phyloP scores from a whole-genome alignment of 73 alveolate species.

The Tetrahymena borealis region DNA sequence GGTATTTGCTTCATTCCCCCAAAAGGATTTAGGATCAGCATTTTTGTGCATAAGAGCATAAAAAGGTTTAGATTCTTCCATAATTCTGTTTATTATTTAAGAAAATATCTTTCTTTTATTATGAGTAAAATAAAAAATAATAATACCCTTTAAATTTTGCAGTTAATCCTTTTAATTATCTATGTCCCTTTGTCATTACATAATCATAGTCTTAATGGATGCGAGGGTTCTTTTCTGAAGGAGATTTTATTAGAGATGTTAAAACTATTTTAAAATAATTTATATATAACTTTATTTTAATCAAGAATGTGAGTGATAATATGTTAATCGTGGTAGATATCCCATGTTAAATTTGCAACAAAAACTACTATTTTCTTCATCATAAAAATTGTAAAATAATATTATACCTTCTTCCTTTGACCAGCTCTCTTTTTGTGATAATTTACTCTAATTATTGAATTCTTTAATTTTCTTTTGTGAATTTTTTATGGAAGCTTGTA shows the following conservation, averaged over 20 bases:
- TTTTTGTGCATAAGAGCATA: background rate
- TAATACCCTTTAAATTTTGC: background rate
- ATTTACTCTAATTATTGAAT: background rate
- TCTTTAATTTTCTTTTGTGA: background rate
- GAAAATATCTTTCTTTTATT: background rate
- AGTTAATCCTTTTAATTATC: background rate
- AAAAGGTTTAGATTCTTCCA: background rate
- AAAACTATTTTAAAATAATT: background rate
- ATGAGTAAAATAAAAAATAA: background rate
- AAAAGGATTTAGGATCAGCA: background rate
- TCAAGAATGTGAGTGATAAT: no score
- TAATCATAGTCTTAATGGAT: background rate
- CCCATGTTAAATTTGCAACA: no score
- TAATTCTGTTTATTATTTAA: background rate
- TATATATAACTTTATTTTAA: background rate
- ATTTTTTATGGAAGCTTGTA: background rate
- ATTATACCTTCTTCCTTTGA: background rate
- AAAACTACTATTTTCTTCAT: no score
- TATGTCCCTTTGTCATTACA: background rate
- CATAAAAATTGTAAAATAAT: background rate
- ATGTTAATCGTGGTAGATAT: no score
- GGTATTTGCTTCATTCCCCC: background rate
- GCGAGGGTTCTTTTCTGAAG: background rate
- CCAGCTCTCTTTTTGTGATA: background rate
- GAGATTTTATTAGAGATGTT: background rate